Percentiles rank a stretch among this genome's conserved stretches.
Evolutionary conservation across 306 rosid genomes (phyloP).

Genomic region (Rosa multiflora): DNA sequence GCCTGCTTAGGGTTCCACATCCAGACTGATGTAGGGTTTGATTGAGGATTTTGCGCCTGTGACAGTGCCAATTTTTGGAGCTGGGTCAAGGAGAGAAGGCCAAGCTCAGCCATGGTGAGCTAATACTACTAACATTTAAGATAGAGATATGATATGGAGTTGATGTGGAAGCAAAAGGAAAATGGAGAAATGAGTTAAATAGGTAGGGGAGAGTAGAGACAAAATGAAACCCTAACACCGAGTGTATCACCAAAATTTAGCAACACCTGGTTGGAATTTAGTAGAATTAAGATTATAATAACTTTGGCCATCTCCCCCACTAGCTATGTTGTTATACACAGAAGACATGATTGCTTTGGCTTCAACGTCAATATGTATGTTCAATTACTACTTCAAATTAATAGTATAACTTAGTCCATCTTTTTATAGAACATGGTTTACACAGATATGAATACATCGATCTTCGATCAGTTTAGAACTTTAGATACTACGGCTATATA

Average conservation of each 20-base stretch:
- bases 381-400: background rate
- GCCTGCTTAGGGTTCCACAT: slow-evolving; percentile 74
- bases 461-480: background rate
- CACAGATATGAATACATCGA: background rate
- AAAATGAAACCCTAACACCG: slow-evolving; percentile 63
- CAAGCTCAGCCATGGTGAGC: slow-evolving; percentile 71
- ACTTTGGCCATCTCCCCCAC: slow-evolving; percentile 13
- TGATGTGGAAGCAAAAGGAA: slow-evolving; percentile 33
- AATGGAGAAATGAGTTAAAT: slow-evolving; percentile 38
- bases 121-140: slow-evolving; percentile 56
- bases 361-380: slow-evolving; percentile 41
- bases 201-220: slow-evolving; percentile 39
- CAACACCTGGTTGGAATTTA: slow-evolving; percentile 49
- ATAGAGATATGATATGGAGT: slow-evolving; percentile 28
- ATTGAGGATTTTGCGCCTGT: slow-evolving; percentile 37
- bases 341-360: slow-evolving; percentile 46
- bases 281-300: slow-evolving; percentile 26
- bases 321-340: slow-evolving; percentile 21
- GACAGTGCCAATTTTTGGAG: slow-evolving; percentile 41
- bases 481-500: background rate
- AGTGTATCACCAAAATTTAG: slow-evolving; percentile 61
- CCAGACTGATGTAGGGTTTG: slow-evolving; percentile 55
- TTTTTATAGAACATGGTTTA: background rate
- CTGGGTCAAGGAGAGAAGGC: slow-evolving; percentile 61
- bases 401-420: background rate